These are phyloP conservation scores for Eutypella sp. DNA, from an alignment of 2,329 filamentous ascomycete species.

Conservation along the genomic window DNA sequence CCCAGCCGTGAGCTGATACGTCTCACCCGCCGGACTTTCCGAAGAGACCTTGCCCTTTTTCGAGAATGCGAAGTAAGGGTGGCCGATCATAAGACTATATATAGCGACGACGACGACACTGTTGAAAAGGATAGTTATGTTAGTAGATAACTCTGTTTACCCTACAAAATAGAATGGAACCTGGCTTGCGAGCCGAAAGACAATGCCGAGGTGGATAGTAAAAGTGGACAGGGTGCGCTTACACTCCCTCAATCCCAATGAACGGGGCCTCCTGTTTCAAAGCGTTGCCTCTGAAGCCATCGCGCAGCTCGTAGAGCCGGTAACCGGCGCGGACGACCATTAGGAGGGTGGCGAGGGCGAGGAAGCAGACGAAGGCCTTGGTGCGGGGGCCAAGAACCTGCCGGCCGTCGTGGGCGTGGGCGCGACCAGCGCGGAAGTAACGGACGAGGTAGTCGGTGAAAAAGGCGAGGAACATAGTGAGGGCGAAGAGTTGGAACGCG, in stretches of 20 bases:
- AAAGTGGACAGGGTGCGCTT: too few relatives aligned
- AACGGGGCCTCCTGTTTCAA: constrained; percentile 43
- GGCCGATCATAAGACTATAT: constrained; percentile 12
- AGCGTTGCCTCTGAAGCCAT: constrained; percentile 49
- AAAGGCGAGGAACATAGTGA: constrained; percentile 46
- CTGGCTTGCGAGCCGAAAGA: neutral
- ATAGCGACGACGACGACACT: constrained; percentile 8
- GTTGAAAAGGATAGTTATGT: neutral
- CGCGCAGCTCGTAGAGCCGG: constrained; percentile 52
- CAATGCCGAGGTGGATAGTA: neutral
- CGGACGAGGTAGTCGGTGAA: constrained; percentile 39
- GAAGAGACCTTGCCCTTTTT: neutral
- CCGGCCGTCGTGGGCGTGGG: too few relatives aligned
- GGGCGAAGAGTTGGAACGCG: constrained; percentile 51
- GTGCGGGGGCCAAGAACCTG: constrained; percentile 26
- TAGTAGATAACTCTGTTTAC: too few relatives aligned
- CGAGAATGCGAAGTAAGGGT: constrained; percentile 2
- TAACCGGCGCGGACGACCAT: constrained; percentile 56
- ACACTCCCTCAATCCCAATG: constrained; percentile 42
- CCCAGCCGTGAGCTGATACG: neutral
- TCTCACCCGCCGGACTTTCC: neutral
- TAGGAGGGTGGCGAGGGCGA: constrained; percentile 46
- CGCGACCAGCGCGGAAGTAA: constrained; percentile 12
- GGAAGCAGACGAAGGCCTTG: constrained; percentile 45
- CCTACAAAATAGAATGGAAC: neutral